phyloP scores from a whole-genome alignment of 768 basidiomycete genomes.

The Hydnomerulius pinastri region DNA sequence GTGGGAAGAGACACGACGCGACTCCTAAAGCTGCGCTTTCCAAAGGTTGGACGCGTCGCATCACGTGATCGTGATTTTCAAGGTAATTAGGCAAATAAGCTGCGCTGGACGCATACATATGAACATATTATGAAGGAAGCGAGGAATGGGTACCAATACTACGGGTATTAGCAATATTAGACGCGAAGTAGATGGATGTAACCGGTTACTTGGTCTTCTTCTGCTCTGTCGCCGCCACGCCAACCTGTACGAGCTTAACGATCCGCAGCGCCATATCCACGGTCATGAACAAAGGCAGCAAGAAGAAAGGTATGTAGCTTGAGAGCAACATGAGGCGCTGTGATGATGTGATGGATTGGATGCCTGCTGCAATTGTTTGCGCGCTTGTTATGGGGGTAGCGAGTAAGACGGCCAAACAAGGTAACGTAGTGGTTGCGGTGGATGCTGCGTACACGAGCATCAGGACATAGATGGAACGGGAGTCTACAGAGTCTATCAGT shows the following conservation, averaged over 20 bases:
- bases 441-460: slow-evolving; percentile 77
- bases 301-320: slow-evolving; percentile 75
- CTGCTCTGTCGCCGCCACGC: slow-evolving; percentile 13
- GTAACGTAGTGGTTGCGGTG: slow-evolving; percentile 74
- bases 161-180: background rate
- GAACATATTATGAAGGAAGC: background rate
- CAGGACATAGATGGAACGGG: slow-evolving; percentile 56
- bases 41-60: slow-evolving; percentile 3
- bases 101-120: background rate
- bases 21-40: too few species aligned
- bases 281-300: slow-evolving; percentile 70
- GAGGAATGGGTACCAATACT: background rate
- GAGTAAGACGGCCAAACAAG: slow-evolving; percentile 66
- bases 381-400: slow-evolving; percentile 46
- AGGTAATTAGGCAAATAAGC: background rate
- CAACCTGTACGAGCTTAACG: slow-evolving; percentile 30
- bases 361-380: slow-evolving; percentile 28
- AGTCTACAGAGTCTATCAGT: slow-evolving; percentile 38
- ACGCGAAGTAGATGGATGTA: background rate
- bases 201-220: slow-evolving; percentile 20
- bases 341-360: slow-evolving; percentile 44
- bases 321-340: slow-evolving; percentile 61
- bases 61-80: background rate
- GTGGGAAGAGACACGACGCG: too few species aligned
- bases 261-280: slow-evolving; percentile 65